phyloP scores from a whole-genome alignment of 1,284 basidiomycete species.

The Agaricales sp. region DNA sequence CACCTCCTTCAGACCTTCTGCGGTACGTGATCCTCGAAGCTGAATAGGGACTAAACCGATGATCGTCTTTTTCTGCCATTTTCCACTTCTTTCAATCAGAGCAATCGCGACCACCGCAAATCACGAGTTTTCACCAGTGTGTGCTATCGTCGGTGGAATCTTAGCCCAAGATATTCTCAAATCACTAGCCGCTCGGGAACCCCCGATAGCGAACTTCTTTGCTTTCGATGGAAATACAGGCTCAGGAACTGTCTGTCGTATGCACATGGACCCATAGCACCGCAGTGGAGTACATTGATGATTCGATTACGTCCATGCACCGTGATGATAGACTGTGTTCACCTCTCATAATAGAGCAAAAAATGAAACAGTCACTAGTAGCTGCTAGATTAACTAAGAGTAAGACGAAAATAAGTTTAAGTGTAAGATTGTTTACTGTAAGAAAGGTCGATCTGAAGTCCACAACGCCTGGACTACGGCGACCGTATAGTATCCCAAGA shows the following conservation, averaged over 20 bases:
- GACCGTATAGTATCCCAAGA: background rate
- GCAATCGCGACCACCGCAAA: slow-evolving; percentile 57
- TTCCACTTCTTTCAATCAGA: slow-evolving; percentile 26
- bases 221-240: slow-evolving; percentile 60
- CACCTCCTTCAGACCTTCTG: slow-evolving; percentile 45
- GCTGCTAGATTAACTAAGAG: background rate
- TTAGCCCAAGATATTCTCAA: slow-evolving; percentile 94
- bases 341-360: too few species aligned
- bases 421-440: background rate
- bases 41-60: too few species aligned
- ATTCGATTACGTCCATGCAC: too few species aligned
- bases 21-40: slow-evolving; percentile 28
- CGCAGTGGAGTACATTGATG: too few species aligned
- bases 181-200: slow-evolving; percentile 80
- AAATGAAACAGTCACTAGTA: background rate
- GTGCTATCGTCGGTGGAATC: slow-evolving; percentile 90
- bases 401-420: background rate
- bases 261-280: background rate
- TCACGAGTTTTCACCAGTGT: slow-evolving; percentile 84
- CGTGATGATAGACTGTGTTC: background rate
- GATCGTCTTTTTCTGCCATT: slow-evolving; percentile 1
- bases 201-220: slow-evolving; percentile 88
- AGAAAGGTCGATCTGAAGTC: background rate
- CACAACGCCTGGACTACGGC: background rate
- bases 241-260: background rate